Evolutionary conservation across 768 basidiomycete species (phyloP).

Genomic region (Cystofilobasidium bisporidii): DNA sequence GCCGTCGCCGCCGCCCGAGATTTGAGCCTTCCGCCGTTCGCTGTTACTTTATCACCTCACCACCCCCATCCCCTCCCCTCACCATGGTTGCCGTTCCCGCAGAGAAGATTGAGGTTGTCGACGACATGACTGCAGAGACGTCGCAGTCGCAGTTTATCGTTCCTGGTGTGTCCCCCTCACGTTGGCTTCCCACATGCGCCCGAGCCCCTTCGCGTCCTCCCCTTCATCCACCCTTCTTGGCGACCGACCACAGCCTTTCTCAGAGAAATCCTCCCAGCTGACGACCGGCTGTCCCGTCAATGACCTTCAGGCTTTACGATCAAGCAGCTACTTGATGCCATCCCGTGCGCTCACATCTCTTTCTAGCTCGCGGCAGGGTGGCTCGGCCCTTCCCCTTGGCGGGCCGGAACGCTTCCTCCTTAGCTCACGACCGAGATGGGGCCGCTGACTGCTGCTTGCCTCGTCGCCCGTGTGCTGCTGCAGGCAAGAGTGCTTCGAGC

Average conservation of each 20-base stretch:
- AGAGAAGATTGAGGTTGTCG: conserved; percentile 2
- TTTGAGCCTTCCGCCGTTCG: no score
- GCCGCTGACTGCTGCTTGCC: no score
- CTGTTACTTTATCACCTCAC: no score
- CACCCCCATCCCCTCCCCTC: not conserved
- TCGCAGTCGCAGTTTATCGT: not conserved
- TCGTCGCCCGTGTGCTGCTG: not conserved
- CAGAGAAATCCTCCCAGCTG: no score
- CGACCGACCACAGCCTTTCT: no score
- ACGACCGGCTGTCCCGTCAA: no score
- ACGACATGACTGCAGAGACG: conserved; percentile 1
- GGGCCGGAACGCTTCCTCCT: no score
- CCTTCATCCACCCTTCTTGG: not conserved
- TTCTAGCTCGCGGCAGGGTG: not conserved
- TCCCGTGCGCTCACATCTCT: conserved; percentile 47
- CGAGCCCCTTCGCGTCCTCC: not conserved
- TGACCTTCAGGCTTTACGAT: conserved; percentile 14
- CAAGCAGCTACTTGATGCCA: conserved; percentile 53
- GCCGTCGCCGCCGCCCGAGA: no score
- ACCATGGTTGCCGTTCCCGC: not conserved
- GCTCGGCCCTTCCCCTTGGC: no score
- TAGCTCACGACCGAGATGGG: no score
- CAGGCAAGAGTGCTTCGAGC: conserved; percentile 75
- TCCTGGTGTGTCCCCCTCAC: not conserved
- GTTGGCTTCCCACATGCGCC: not conserved